These are phyloP conservation scores for Venturia asperata DNA, from an alignment of 2,329 filamentous ascomycete genomes.

Conservation along the genomic window DNA sequence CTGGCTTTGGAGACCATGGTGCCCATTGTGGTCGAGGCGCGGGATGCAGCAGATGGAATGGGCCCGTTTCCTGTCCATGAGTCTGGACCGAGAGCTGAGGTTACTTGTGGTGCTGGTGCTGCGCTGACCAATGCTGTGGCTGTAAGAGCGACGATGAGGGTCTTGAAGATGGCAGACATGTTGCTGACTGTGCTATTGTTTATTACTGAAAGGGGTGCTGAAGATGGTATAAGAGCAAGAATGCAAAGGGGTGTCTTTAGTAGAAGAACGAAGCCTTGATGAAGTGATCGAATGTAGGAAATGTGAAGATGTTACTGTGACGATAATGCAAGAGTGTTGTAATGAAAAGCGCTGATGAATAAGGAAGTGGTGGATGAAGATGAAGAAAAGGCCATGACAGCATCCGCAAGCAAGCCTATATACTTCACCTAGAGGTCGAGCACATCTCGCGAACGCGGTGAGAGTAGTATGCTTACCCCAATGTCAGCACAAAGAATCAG, in stretches of 20 bases:
- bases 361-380: neutral
- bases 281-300: conserved; percentile 4
- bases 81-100: conserved; percentile 11
- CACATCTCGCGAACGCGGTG: conserved; percentile 2
- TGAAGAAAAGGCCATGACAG: neutral
- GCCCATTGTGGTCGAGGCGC: conserved; percentile 17
- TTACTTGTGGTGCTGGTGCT: conserved; percentile 11
- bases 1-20: conserved; percentile 5
- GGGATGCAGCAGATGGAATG: neutral
- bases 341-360: conserved; percentile 2
- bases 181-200: neutral
- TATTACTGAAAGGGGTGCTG: neutral
- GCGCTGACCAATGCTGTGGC: conserved; percentile 15
- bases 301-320: neutral
- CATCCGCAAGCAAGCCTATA: neutral
- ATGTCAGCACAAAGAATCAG: conserved; percentile 7
- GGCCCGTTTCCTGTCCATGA: conserved; percentile 3
- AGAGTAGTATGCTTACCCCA: neutral
- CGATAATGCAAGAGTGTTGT: neutral
- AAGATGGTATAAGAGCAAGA: neutral
- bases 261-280: neutral
- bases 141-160: conserved; percentile 14
- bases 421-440: neutral
- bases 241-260: neutral
- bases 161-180: conserved; percentile 18